Conservation (phyloP, 208 protist genomes). For the Leishmania gerbilli region DNA sequence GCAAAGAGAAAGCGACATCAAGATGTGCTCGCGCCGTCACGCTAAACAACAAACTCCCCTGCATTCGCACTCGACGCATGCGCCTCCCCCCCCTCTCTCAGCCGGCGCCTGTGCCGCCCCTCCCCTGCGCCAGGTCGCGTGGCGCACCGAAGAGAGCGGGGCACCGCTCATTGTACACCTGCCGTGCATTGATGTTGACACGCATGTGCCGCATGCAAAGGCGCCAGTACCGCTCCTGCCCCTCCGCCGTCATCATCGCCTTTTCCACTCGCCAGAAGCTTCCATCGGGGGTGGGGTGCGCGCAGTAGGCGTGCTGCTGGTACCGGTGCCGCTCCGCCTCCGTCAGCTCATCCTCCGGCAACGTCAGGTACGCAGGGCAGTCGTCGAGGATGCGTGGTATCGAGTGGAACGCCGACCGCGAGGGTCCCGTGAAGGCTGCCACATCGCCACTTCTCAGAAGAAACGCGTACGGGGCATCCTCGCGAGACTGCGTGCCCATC, state of each 20-base stretch:
- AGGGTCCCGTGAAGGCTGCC: slow-evolving; percentile 67
- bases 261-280: slow-evolving; percentile 40
- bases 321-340: slow-evolving; percentile 31
- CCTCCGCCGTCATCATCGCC: slow-evolving; percentile 30
- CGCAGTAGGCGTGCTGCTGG: slow-evolving; percentile 42
- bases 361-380: slow-evolving; percentile 67
- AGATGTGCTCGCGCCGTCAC: neutral
- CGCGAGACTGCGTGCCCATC: slow-evolving; percentile 72
- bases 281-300: slow-evolving; percentile 27
- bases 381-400: slow-evolving; percentile 86
- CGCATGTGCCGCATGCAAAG: slow-evolving; percentile 86
- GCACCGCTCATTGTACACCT: slow-evolving; percentile 77
- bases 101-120: neutral
- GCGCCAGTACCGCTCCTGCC: slow-evolving; percentile 75
- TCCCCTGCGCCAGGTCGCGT: neutral
- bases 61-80: neutral
- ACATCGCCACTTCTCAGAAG: slow-evolving; percentile 82
- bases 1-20: neutral
- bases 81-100: neutral
- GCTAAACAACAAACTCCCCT: neutral
- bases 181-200: slow-evolving; percentile 86
- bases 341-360: slow-evolving; percentile 40
- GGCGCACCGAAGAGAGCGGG: slow-evolving; percentile 33
- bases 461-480: slow-evolving; percentile 78
- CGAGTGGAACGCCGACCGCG: slow-evolving; percentile 72